Conservation (phyloP, 805 yeast genomes). For the Ogataea angusta region DNA sequence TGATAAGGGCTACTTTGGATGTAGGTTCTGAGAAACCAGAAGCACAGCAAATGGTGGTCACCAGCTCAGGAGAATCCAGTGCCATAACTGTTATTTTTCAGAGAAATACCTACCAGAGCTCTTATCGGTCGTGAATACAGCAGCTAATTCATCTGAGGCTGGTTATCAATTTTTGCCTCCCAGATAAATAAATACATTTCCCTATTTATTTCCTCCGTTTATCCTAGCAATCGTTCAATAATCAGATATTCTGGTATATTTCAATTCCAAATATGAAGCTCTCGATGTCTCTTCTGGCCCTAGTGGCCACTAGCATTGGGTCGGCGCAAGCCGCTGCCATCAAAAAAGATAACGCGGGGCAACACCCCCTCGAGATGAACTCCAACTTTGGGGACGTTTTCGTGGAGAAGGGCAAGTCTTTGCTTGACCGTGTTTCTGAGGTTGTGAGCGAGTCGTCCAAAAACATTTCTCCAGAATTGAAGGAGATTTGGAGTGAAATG, state of each 20-base stretch:
- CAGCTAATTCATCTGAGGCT: not conserved
- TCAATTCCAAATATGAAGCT: conserved; percentile 3
- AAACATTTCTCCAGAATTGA: conserved; percentile 45
- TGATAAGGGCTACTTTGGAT: no score
- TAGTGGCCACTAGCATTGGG: conserved; percentile 7
- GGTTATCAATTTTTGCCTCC: conserved; percentile 11
- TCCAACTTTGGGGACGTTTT: not conserved
- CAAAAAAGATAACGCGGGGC: conserved; percentile 4
- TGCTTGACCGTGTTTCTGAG: conserved; percentile 44
- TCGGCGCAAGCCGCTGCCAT: conserved; percentile 8
- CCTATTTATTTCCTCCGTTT: not conserved
- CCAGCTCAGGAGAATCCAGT: no score
- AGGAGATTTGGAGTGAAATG: conserved; percentile 62
- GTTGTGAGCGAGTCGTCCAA: conserved; percentile 51
- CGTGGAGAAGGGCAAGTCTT: conserved; percentile 16
- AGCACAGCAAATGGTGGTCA: no score
- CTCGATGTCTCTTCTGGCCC: conserved; percentile 10
- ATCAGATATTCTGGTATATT: not conserved
- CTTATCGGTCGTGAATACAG: not conserved
- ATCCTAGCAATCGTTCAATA: conserved; percentile 4
- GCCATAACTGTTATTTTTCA: no score
- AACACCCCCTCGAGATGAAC: conserved; percentile 9
- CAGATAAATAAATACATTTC: conserved; percentile 1
- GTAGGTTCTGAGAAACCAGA: no score
- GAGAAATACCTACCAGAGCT: not conserved